Evolutionary conservation across 2,329 filamentous ascomycete species (phyloP), one percentile per base, ranked within the genome.

Genomic region (Cercospora janseana): DNA sequence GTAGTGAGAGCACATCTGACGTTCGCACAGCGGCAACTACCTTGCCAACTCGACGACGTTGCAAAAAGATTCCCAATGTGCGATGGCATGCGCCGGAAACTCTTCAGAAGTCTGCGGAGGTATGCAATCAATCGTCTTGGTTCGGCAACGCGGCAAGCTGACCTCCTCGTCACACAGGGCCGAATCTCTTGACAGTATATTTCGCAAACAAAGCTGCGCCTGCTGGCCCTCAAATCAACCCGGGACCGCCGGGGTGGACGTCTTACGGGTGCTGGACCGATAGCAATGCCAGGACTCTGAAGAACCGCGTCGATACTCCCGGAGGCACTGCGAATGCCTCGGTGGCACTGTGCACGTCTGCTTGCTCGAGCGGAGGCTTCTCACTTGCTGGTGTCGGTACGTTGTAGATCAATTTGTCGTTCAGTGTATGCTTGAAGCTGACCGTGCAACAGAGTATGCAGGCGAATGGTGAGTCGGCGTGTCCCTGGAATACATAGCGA

Each of bases 181-280:
- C 54, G n/a, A 56, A 62, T 46, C 51, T 54, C 9, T 44, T 64
- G 8, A 52, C 56, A 1, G 50, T 64, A 21, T 64, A 64, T 46
- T 61, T 52, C 29, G 58, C 59, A 3, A 60, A 60, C 24, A 56
- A 51, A 28, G 38, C 46, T 8, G 51, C 52, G 10, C 51, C 58
- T 12, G 40, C 53, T 46, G 56, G 56, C 2, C 59, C 59, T 20
- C 23, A 45, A 13, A 49, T 49, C 4, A 59, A 57, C 34, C 51
- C 56, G 15, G 59, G 57, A 7, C 58, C 58, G 6, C 18, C 52
- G 6, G 51, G 51, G 15, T 61, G 59, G 65, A 66, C 63, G 1
- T 64, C 60, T 26, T 56, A 57, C 24, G 67, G 67, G 3, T 69
- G 67, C 51, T 69, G 58, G 49, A 57, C 58, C 6, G 66, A 69